Conservation (phyloP, 1,139 yeast species). For the Blastobotrys arbuscula region DNA sequence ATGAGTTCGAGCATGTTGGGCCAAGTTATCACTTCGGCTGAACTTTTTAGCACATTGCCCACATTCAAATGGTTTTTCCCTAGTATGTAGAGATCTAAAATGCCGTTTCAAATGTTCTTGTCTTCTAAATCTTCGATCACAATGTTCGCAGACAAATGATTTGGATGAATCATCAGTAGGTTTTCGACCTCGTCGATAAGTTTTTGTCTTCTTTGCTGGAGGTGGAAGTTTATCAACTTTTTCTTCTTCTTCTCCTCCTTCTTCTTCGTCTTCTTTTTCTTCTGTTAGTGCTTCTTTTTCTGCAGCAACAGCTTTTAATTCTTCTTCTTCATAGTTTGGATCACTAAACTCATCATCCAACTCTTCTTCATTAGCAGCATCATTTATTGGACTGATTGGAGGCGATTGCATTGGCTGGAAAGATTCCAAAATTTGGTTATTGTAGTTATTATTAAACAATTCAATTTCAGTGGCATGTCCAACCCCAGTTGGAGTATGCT, state of each 20-base stretch:
- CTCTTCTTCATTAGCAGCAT: not conserved
- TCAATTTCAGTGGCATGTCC: not conserved
- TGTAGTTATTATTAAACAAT: too few relatives aligned
- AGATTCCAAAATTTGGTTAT: not conserved
- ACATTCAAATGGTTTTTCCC: constrained; percentile 71
- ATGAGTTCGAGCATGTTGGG: constrained; percentile 71
- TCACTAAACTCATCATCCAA: not conserved
- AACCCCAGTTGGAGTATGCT: not conserved
- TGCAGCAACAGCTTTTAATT: not conserved
- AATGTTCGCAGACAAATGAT: constrained; percentile 32
- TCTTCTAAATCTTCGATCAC: constrained; percentile 49
- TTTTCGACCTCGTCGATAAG: constrained; percentile 31
- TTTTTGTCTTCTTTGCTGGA: not conserved
- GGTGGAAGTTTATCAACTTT: not conserved
- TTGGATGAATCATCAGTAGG: constrained; percentile 28
- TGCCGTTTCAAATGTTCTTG: constrained; percentile 79
- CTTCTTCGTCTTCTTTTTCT: too few relatives aligned
- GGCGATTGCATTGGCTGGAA: constrained; percentile 5
- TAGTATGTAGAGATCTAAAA: constrained; percentile 60
- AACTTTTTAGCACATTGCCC: constrained; percentile 65
- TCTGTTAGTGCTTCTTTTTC: too few relatives aligned
- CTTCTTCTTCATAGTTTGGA: not conserved
- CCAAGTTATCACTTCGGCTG: constrained; percentile 68
- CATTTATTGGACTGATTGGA: constrained; percentile 8
- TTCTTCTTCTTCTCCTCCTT: too few relatives aligned